Percentiles rank a stretch among this genome's conserved stretches.
phyloP scores from a whole-genome alignment of 345 rosid species.

The Cardiospermum halicacabum region DNA sequence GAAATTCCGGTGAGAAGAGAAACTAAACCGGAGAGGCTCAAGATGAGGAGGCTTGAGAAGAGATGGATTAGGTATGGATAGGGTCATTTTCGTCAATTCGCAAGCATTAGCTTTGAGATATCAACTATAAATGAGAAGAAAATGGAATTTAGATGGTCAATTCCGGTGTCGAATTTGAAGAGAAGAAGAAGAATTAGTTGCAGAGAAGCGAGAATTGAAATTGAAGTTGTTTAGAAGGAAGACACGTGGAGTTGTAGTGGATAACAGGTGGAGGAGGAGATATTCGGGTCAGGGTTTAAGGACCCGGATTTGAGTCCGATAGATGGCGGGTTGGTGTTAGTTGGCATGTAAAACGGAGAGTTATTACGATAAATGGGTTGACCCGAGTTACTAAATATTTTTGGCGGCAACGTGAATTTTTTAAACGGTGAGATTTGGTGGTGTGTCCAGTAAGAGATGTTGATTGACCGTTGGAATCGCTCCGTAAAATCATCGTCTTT shows the following conservation, averaged over 20 bases:
- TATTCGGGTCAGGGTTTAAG: slow-evolving; percentile 5
- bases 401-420: slow-evolving; percentile 33
- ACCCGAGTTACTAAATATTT: slow-evolving; percentile 13
- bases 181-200: slow-evolving; percentile 17
- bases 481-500: no score
- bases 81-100: slow-evolving; percentile 28
- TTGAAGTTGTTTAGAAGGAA: slow-evolving; percentile 6
- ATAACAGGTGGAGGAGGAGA: slow-evolving; percentile 24
- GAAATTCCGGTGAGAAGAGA: slow-evolving; percentile 28
- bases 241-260: slow-evolving; percentile 55
- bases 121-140: background rate
- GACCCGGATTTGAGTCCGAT: slow-evolving; percentile 2
- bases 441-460: background rate
- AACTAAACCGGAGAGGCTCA: slow-evolving; percentile 24
- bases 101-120: slow-evolving; percentile 23
- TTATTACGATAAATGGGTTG: background rate
- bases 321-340: background rate
- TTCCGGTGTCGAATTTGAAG: background rate
- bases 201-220: slow-evolving; percentile 14
- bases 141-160: slow-evolving; percentile 6
- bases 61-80: slow-evolving; percentile 20
- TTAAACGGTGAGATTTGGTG: background rate
- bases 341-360: no score
- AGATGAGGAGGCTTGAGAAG: slow-evolving; percentile 34
- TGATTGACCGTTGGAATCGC: no score